Conservation (phyloP, 208 protist genomes). For the Leishmania arabica region DNA sequence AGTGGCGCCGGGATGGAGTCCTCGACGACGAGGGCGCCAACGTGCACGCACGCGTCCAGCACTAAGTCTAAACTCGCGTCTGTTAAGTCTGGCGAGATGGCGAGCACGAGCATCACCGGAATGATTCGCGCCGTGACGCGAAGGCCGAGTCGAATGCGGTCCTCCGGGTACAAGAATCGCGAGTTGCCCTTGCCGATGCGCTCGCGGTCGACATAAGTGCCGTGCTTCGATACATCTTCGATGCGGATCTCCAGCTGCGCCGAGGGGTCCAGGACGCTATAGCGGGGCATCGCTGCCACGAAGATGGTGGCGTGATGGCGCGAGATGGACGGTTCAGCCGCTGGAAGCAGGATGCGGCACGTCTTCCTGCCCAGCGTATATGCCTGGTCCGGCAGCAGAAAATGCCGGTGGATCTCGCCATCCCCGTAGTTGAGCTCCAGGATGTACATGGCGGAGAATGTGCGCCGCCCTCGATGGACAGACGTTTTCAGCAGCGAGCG, state of each 20-base stretch:
- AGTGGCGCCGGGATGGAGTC: constrained; percentile 42
- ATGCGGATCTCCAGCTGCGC: constrained; percentile 40
- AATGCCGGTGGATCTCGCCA: constrained; percentile 68
- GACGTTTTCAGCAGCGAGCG: neutral
- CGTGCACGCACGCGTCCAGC: constrained; percentile 33
- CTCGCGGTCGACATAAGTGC: constrained; percentile 72
- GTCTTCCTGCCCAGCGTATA: constrained; percentile 78
- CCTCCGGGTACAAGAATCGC: constrained; percentile 60
- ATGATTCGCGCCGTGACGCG: constrained; percentile 60
- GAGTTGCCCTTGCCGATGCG: constrained; percentile 55
- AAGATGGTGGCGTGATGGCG: constrained; percentile 70
- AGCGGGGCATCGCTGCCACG: constrained; percentile 34
- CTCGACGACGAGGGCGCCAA: constrained; percentile 57
- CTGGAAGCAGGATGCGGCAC: constrained; percentile 60
- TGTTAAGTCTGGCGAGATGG: constrained; percentile 42
- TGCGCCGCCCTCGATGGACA: neutral
- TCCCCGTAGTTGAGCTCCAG: constrained; percentile 67
- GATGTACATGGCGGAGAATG: constrained; percentile 45
- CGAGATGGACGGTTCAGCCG: constrained; percentile 73
- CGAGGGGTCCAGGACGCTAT: constrained; percentile 37
- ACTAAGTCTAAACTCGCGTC: constrained; percentile 32
- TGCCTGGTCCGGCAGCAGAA: constrained; percentile 53
- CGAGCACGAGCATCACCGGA: constrained; percentile 45
- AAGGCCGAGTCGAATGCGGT: constrained; percentile 64
- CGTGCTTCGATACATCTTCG: constrained; percentile 71